These are phyloP conservation scores for Dactylorhiza incarnata DNA, from an alignment of 106 monocot genomes.

Conservation along the genomic window DNA sequence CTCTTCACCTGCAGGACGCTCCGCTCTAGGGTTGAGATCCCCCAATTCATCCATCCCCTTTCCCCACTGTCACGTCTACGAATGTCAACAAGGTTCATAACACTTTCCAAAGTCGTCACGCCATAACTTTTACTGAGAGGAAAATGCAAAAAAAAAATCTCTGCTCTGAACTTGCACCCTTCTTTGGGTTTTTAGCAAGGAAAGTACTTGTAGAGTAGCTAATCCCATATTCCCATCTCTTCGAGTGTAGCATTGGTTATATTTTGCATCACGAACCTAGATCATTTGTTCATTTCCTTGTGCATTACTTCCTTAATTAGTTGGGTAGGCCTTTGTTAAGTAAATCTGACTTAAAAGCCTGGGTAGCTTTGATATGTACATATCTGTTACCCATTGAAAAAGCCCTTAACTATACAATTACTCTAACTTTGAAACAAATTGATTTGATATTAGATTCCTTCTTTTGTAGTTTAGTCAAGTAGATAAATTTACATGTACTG, in stretches of 20 bases:
- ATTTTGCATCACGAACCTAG: not conserved
- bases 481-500: too few species aligned
- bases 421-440: not conserved
- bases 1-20: too few species aligned
- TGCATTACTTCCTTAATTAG: not conserved
- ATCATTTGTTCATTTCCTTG: not conserved
- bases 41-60: too few species aligned
- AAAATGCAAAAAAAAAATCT: not conserved
- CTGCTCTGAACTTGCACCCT: not conserved
- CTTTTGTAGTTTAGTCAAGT: too few species aligned
- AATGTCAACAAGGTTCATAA: too few species aligned
- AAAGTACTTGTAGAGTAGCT: not conserved
- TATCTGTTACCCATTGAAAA: not conserved
- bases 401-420: not conserved
- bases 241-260: not conserved
- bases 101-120: not conserved
- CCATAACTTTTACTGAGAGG: not conserved
- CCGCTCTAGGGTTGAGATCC: too few species aligned
- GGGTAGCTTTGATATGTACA: not conserved
- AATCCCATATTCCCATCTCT: not conserved
- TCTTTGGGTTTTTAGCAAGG: not conserved
- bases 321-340: not conserved
- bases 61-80: too few species aligned
- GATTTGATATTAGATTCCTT: too few species aligned
- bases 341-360: not conserved